Evolutionary conservation across 2,329 filamentous ascomycete species (phyloP), one percentile per base, ranked within the genome.

Genomic region (Exophiala sp.): DNA sequence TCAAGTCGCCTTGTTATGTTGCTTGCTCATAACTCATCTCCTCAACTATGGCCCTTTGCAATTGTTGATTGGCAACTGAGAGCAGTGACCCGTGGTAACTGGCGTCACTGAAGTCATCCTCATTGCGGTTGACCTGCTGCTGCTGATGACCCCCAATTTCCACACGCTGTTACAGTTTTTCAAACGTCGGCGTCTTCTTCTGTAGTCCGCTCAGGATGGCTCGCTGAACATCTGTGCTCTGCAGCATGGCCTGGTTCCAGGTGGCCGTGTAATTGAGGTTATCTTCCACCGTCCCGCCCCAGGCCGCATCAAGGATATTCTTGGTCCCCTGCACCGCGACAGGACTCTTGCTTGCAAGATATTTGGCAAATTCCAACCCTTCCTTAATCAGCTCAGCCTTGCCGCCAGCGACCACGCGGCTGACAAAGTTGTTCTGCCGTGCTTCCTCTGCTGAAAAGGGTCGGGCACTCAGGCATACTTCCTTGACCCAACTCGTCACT

Each of bases 261-360:
- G 93, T 77, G 9, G 80, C 77, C 2, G 90, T 95, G 68, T 95
- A 96, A 50, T 80, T 80, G 65, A 97, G 70, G 83, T 83, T 88
- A 60, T 95, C 88, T 39, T 78, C 79, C 22, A 95, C 80, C 1
- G 77, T 75, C 65, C 89, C 81, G 66, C 95, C 90, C 61, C 87
- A 77, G 27, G 83, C 85, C 64, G 84, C 88, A 67, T 93, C 89
- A 64, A 95, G 65, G 55, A 95, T 69, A 70, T 93, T 86, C 73
- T 95, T 95, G 7, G 89, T 95, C 4, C 86, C 84, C 71, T 88
- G 81, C 57, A 91, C 86, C 1, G 88, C 89, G 18, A 97, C 82
- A 0, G 91, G 91, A 63, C 86, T 93, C 77, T 96, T 96, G 14
- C 66, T 72, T 22, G 86, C 85, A 51, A 96, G 79, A 62, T 81